Conservation (phyloP, 106 monocot species). For the Posidonia australis region DNA sequence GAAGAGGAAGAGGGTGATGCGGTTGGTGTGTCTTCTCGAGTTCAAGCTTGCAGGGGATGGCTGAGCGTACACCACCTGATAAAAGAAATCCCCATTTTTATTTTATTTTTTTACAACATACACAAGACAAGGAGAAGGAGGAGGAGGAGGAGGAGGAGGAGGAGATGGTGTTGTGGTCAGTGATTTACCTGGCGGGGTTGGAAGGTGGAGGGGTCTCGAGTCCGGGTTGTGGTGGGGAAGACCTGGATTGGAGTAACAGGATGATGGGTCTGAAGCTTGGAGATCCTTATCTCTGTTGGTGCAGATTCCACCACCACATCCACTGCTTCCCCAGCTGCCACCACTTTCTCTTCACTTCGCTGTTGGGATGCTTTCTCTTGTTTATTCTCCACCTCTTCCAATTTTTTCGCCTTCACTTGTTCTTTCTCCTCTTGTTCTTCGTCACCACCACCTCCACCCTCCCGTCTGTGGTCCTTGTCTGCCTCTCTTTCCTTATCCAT, state of each 20-base stretch:
- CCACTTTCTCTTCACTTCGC: neutral
- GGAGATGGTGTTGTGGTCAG: no score
- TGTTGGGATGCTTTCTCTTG: neutral
- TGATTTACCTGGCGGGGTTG: neutral
- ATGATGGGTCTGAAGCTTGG: conserved; percentile 1
- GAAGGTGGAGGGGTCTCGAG: conserved; percentile 1
- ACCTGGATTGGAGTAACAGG: conserved; percentile 9
- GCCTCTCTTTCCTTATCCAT: neutral
- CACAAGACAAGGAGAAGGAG: no score
- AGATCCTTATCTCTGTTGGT: neutral
- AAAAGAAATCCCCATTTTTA: neutral
- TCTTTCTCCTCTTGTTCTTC: neutral
- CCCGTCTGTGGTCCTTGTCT: neutral
- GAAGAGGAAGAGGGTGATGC: conserved; percentile 60
- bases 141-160: no score
- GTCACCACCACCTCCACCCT: neutral
- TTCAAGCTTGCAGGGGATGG: conserved; percentile 25
- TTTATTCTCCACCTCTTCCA: neutral
- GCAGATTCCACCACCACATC: conserved; percentile 6
- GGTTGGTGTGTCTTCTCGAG: conserved; percentile 68
- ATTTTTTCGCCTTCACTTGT: neutral
- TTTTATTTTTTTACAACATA: no score
- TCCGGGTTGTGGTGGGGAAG: neutral
- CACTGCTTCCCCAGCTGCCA: neutral
- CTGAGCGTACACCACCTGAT: neutral